Percentiles rank a stretch among this genome's conserved stretches.
Evolutionary conservation across 1,284 basidiomycete species (phyloP).

Genomic region (Schizophyllum amplum): DNA sequence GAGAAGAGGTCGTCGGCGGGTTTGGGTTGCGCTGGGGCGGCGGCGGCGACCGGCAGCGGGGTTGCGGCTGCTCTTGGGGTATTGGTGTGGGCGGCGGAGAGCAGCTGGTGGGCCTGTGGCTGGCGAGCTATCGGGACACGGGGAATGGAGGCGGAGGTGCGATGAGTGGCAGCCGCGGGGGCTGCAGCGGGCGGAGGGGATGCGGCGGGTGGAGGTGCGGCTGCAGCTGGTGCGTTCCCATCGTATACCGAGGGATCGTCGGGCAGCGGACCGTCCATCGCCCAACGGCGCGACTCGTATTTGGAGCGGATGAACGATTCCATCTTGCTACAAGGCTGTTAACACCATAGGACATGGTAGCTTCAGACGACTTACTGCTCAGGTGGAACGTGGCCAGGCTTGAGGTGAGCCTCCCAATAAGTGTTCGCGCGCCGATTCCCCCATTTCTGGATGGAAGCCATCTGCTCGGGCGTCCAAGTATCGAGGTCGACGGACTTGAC

Average conservation of each 20-base stretch:
- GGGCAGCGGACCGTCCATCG: constrained; percentile 81
- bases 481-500: constrained; percentile 98
- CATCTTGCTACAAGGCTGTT: constrained; percentile 67
- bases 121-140: constrained; percentile 35
- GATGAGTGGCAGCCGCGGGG: constrained; percentile 17
- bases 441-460: constrained; percentile 91
- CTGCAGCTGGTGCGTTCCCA: constrained; percentile 24
- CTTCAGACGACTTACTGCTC: constrained; percentile 75
- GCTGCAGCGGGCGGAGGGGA: constrained; percentile 26
- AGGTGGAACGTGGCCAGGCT: constrained; percentile 85
- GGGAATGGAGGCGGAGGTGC: constrained; percentile 13
- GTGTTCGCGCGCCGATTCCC: constrained; percentile 88
- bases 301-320: constrained; percentile 97
- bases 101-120: constrained; percentile 43
- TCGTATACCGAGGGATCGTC: constrained; percentile 79
- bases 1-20: constrained; percentile 69
- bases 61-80: constrained; percentile 10
- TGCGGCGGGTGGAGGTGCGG: constrained; percentile 21
- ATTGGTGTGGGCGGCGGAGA: constrained; percentile 34
- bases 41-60: constrained; percentile 18
- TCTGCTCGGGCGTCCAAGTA: constrained; percentile 96
- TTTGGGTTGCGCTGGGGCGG: constrained; percentile 15
- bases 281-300: constrained; percentile 93
- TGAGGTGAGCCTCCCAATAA: constrained; percentile 97
- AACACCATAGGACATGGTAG: not conserved